These are phyloP conservation scores for Pascua guehoae DNA, from an alignment of 1,284 basidiomycete species.

Conservation along the genomic window DNA sequence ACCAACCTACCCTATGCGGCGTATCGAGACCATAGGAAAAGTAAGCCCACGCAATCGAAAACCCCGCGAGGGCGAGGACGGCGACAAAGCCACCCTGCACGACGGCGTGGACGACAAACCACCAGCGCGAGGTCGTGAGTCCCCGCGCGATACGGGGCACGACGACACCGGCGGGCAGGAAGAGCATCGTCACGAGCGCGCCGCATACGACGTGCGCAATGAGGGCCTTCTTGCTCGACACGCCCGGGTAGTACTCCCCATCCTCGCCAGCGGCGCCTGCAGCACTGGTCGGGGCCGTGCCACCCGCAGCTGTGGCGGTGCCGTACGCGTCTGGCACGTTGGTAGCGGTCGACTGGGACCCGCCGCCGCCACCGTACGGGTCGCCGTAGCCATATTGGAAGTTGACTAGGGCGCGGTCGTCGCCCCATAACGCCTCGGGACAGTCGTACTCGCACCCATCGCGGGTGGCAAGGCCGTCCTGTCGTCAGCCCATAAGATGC, in stretches of 20 bases:
- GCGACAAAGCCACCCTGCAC: slow-evolving; percentile 55
- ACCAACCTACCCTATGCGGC: neutral
- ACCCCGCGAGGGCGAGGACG: slow-evolving; percentile 46
- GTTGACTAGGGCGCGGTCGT: too few species aligned
- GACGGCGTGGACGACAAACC: slow-evolving; percentile 58
- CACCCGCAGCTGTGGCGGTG: neutral
- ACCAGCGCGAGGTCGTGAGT: slow-evolving; percentile 51
- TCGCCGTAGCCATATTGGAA: too few species aligned
- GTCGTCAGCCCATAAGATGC: too few species aligned
- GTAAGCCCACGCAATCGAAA: slow-evolving; percentile 32
- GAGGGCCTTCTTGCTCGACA: slow-evolving; percentile 35
- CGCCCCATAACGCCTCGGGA: too few species aligned
- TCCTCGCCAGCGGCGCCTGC: neutral
- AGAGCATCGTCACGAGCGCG: slow-evolving; percentile 57
- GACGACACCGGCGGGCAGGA: slow-evolving; percentile 60
- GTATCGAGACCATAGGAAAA: slow-evolving; percentile 6
- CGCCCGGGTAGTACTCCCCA: neutral
- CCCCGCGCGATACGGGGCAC: slow-evolving; percentile 59
- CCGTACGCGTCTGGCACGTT: neutral
- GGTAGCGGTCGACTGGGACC: neutral
- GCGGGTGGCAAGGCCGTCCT: too few species aligned
- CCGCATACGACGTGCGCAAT: slow-evolving; percentile 58
- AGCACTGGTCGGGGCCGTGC: neutral
- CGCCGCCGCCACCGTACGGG: too few species aligned
- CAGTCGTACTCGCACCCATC: too few species aligned